Percentiles rank a stretch among this genome's conserved stretches.
Evolutionary conservation across 2,329 filamentous ascomycete species (phyloP).

Genomic region (Ambrosiella cleistominuta): DNA sequence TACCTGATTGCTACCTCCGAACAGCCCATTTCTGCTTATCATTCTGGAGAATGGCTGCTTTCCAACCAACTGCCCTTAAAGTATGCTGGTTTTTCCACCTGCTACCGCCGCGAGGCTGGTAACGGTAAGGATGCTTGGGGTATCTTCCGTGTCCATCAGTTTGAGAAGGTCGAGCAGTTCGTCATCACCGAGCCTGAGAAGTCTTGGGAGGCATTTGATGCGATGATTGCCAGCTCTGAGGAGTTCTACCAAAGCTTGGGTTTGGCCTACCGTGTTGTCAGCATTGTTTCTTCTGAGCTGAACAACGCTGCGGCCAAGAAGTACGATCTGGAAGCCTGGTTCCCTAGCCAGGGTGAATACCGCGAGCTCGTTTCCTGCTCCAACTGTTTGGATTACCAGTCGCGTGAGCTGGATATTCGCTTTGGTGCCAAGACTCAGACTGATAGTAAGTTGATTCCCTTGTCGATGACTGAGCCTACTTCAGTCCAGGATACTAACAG

Average conservation of each 20-base stretch:
- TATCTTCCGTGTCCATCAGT: constrained; percentile 94
- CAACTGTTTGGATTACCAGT: constrained; percentile 97
- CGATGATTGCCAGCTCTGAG: constrained; percentile 81
- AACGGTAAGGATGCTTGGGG: constrained; percentile 86
- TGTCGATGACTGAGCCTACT: background rate
- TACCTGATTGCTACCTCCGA: constrained; percentile 66
- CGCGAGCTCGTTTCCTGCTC: constrained; percentile 96
- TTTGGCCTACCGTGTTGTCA: constrained; percentile 78
- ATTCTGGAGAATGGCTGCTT: constrained; percentile 85
- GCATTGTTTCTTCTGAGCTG: constrained; percentile 88
- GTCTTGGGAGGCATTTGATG: constrained; percentile 83
- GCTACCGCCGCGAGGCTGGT: constrained; percentile 90
- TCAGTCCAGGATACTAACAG: background rate
- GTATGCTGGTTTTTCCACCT: constrained; percentile 83
- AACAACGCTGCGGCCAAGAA: constrained; percentile 70
- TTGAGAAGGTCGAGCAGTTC: constrained; percentile 85
- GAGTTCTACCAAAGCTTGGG: constrained; percentile 87
- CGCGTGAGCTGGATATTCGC: constrained; percentile 79
- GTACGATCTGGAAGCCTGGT: constrained; percentile 91
- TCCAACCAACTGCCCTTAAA: constrained; percentile 76
- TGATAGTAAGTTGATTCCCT: constrained; percentile 32
- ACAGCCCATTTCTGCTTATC: constrained; percentile 83
- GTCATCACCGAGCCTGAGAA: constrained; percentile 69
- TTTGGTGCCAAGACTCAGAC: constrained; percentile 77
- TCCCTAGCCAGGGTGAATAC: constrained; percentile 80